These are phyloP conservation scores for Chaetomium tenue DNA, from an alignment of 495 filamentous ascomycete genomes.

Conservation along the genomic window DNA sequence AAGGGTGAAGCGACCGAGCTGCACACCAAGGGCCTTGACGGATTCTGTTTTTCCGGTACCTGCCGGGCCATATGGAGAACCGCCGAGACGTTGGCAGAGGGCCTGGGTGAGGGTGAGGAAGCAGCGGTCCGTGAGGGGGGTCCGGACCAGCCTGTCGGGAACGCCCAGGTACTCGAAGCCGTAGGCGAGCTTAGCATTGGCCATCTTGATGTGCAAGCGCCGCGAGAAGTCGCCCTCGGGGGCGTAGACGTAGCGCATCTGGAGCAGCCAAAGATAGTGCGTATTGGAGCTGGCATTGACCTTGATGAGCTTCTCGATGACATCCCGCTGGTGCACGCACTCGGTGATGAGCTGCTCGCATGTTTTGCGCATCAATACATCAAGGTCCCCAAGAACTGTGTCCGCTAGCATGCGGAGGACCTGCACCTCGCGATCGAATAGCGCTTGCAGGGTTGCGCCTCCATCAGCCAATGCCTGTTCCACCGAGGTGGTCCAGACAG, in stretches of 20 bases:
- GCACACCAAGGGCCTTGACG: conserved; percentile 93
- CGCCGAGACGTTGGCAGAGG: conserved; percentile 88
- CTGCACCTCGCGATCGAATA: conserved; percentile 74
- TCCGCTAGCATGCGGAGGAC: conserved; percentile 79
- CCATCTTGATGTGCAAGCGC: conserved; percentile 90
- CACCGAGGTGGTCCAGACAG: conserved; percentile 84
- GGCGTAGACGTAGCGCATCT: conserved; percentile 93
- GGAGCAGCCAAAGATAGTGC: conserved; percentile 91
- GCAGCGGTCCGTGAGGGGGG: conserved; percentile 93
- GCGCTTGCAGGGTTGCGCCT: conserved; percentile 59
- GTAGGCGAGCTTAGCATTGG: conserved; percentile 91
- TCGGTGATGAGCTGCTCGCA: conserved; percentile 99
- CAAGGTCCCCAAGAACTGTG: conserved; percentile 87
- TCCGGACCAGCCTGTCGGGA: conserved; percentile 90
- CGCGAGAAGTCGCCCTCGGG: conserved; percentile 77
- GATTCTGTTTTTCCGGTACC: conserved; percentile 99
- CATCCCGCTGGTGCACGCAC: conserved; percentile 94
- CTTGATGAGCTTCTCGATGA: conserved; percentile 77
- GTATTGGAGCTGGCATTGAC: conserved; percentile 70
- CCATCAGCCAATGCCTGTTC: conserved; percentile 69
- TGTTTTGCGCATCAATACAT: conserved; percentile 84
- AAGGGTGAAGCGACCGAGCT: conserved; percentile 94
- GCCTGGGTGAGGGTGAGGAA: conserved; percentile 97
- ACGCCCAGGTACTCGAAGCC: conserved; percentile 98
- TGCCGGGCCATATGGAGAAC: conserved; percentile 94